Evolutionary conservation across 306 rosid genomes (phyloP).

Genomic region (Quercus engelmannii): DNA sequence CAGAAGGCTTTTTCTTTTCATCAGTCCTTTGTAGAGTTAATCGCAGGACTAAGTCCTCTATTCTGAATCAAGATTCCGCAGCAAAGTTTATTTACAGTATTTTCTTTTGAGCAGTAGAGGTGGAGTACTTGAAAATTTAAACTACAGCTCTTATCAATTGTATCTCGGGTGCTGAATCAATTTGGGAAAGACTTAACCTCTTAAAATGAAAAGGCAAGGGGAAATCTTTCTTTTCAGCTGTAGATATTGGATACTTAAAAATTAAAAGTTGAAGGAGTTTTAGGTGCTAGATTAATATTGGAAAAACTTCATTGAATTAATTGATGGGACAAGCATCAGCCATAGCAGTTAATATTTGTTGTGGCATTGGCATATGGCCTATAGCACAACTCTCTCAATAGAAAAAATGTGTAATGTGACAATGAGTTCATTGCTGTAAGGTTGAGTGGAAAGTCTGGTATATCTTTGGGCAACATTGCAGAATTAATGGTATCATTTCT

Average conservation of each 20-base stretch:
- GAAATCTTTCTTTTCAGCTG: background rate
- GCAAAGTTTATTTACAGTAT: too few relatives aligned
- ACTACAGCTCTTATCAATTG: background rate
- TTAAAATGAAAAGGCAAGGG: background rate
- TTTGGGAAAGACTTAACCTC: background rate
- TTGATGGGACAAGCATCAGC: background rate
- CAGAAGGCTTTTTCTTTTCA: too few relatives aligned
- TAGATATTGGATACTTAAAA: background rate
- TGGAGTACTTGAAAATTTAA: background rate
- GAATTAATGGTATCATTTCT: background rate
- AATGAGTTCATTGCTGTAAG: background rate
- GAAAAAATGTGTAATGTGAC: background rate
- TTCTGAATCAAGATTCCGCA: too few relatives aligned
- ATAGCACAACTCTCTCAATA: background rate
- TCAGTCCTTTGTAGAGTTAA: too few relatives aligned
- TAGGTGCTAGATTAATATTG: background rate
- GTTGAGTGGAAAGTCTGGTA: background rate
- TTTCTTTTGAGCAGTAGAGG: too few relatives aligned
- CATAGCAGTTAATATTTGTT: background rate
- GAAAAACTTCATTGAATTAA: background rate
- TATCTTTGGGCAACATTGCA: background rate
- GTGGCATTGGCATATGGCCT: background rate
- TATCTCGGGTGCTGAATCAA: background rate
- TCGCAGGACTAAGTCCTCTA: too few relatives aligned
- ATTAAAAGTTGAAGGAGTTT: background rate